Percentiles rank a stretch among this genome's conserved stretches.
phyloP scores from a whole-genome alignment of 1,139 yeast species.

The Geotrichum reessii region DNA sequence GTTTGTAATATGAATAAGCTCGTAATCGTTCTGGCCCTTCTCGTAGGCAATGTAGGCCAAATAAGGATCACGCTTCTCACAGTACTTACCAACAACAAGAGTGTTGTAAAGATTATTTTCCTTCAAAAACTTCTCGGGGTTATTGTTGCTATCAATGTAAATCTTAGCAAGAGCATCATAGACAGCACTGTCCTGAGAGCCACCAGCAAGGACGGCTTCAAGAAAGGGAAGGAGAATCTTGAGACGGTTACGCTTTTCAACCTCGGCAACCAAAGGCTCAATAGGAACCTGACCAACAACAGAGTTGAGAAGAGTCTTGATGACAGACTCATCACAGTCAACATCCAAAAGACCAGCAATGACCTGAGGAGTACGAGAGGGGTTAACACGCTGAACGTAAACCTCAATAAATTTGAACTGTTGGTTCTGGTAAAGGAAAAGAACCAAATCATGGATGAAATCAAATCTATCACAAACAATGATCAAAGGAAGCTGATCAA shows the following conservation, averaged over 20 bases:
- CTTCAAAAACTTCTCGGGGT: conserved; percentile 92
- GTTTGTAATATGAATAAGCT: conserved; percentile 83
- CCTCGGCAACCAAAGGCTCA: conserved; percentile 82
- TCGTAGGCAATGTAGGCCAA: conserved; percentile 95
- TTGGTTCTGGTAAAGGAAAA: conserved; percentile 90
- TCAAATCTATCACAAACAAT: conserved; percentile 92
- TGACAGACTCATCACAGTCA: conserved; percentile 89
- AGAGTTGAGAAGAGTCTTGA: conserved; percentile 72
- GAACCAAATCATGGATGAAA: conserved; percentile 87
- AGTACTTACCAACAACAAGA: conserved; percentile 90
- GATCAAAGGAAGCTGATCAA: conserved; percentile 93
- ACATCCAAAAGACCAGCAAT: conserved; percentile 94
- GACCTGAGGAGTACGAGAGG: conserved; percentile 92
- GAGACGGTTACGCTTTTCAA: conserved; percentile 91
- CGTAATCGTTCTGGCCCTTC: conserved; percentile 87
- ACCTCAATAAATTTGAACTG: conserved; percentile 95
- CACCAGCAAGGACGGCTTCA: conserved; percentile 82
- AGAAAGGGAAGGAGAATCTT: conserved; percentile 88
- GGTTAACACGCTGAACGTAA: conserved; percentile 95
- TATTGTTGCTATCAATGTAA: conserved; percentile 93
- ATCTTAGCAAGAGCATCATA: conserved; percentile 94
- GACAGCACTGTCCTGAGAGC: conserved; percentile 85
- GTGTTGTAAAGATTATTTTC: conserved; percentile 90
- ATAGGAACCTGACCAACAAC: conserved; percentile 95
- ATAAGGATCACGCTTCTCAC: conserved; percentile 98